These are phyloP conservation scores for Ceratobasidium sp. DNA, from an alignment of 1,284 basidiomycete genomes.

Conservation along the genomic window DNA sequence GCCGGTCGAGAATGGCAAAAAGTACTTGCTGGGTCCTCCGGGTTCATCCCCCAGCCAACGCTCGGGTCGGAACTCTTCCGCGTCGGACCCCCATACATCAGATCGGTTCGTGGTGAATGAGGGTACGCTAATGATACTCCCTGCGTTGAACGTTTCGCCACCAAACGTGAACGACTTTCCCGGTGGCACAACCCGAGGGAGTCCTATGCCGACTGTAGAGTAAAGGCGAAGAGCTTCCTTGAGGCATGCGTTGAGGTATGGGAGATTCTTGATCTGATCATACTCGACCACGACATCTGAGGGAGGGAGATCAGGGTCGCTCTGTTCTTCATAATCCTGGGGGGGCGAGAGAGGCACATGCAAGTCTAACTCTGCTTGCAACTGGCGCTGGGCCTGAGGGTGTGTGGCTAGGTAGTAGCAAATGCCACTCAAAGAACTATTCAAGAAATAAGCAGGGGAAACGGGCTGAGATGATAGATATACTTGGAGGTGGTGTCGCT, in stretches of 20 bases:
- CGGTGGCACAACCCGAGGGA: conserved; percentile 40
- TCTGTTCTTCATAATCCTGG: neutral
- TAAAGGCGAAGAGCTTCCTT: conserved; percentile 45
- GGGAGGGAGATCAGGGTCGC: neutral
- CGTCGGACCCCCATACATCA: conserved; percentile 43
- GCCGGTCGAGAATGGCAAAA: neutral
- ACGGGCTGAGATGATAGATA: neutral
- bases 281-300: conserved; percentile 30
- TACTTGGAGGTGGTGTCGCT: neutral
- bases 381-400: neutral
- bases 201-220: conserved; percentile 44
- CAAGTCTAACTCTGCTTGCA: neutral
- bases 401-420: neutral
- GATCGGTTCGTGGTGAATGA: conserved; percentile 44
- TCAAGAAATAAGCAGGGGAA: neutral
- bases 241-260: conserved; percentile 45
- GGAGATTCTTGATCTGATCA: conserved; percentile 42
- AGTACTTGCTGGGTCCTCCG: conserved; percentile 24
- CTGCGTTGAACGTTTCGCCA: conserved; percentile 9
- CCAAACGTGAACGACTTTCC: neutral
- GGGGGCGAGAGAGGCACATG: neutral
- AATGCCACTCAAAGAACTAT: neutral
- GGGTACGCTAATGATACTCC: conserved; percentile 43
- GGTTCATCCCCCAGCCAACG: conserved; percentile 44
- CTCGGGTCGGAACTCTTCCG: conserved; percentile 42